Evolutionary conservation across 2,329 filamentous ascomycete genomes (phyloP).

Genomic region (Herpotrichia juniperi): DNA sequence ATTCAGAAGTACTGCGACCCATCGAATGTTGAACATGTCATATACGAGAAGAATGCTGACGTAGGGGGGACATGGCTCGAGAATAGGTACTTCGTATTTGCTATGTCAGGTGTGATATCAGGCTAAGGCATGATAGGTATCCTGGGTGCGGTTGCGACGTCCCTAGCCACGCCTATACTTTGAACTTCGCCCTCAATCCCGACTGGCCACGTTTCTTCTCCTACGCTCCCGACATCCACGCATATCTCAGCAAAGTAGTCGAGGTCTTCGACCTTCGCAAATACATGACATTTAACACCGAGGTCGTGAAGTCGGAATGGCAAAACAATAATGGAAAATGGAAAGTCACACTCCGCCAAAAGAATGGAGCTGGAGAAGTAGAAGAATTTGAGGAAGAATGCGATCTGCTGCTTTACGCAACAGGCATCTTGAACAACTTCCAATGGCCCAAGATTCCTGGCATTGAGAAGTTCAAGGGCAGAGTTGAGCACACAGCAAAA

Average conservation of each 20-base stretch:
- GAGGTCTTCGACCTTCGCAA: conserved; percentile 57
- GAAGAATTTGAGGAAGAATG: conserved; percentile 52
- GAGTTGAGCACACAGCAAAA: conserved; percentile 50
- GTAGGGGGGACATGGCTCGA: conserved; percentile 55
- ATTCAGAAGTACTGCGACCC: conserved; percentile 48
- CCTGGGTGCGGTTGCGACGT: conserved; percentile 55
- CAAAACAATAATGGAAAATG: conserved; percentile 56
- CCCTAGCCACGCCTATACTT: conserved; percentile 53
- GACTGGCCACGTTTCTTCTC: conserved; percentile 57
- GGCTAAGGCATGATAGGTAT: no score
- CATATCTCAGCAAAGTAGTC: conserved; percentile 57
- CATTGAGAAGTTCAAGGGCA: conserved; percentile 54
- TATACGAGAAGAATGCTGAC: conserved; percentile 57
- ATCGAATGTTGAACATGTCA: conserved; percentile 54
- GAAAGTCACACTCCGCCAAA: conserved; percentile 56
- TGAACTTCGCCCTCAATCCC: conserved; percentile 52
- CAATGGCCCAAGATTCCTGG: conserved; percentile 48
- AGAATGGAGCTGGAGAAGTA: conserved; percentile 34
- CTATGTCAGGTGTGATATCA: no score
- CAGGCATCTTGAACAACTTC: conserved; percentile 51
- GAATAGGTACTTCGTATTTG: conserved; percentile 51
- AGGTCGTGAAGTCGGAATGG: conserved; percentile 56
- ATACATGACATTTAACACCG: conserved; percentile 59
- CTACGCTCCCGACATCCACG: conserved; percentile 54
- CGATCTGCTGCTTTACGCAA: conserved; percentile 52